A percentile compares a stretch with the other conserved stretches of the same genome.
These are phyloP conservation scores for Chrysochromulina parva DNA, from an alignment of 78 protist species.

Conservation along the genomic window DNA sequence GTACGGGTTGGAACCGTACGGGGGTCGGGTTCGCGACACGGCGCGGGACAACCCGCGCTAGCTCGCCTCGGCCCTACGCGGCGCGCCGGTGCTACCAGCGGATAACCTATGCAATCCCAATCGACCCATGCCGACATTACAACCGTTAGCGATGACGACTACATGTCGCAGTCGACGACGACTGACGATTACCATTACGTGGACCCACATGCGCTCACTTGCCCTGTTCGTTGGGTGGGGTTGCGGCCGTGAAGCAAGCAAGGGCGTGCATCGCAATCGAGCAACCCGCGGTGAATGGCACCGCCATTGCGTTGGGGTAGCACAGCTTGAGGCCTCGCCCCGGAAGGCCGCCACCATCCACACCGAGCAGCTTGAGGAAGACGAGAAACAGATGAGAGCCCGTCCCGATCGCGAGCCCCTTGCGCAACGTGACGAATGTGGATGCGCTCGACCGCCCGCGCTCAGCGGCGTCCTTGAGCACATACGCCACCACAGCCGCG, in stretches of 20 bases:
- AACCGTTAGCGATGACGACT: too few relatives aligned
- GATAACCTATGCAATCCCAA: too few relatives aligned
- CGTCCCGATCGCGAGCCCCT: background rate
- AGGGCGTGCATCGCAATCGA: background rate
- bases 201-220: too few relatives aligned
- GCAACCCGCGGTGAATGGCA: background rate
- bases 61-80: too few relatives aligned
- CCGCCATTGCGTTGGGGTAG: background rate
- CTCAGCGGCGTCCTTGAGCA: conserved; percentile 36
- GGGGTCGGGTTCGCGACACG: too few relatives aligned
- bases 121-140: too few relatives aligned
- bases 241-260: background rate
- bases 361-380: background rate
- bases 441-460: conserved; percentile 14
- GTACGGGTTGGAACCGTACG: too few relatives aligned
- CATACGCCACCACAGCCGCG: background rate
- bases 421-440: conserved; percentile 19
- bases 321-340: background rate
- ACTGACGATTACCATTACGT: too few relatives aligned
- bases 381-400: conserved; percentile 13
- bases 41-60: too few relatives aligned
- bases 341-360: conserved; percentile 31
- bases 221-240: background rate
- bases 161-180: too few relatives aligned
- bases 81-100: too few relatives aligned